Evolutionary conservation across 2,329 filamentous ascomycete genomes (phyloP).

Genomic region (Ambrosiella beaveri): DNA sequence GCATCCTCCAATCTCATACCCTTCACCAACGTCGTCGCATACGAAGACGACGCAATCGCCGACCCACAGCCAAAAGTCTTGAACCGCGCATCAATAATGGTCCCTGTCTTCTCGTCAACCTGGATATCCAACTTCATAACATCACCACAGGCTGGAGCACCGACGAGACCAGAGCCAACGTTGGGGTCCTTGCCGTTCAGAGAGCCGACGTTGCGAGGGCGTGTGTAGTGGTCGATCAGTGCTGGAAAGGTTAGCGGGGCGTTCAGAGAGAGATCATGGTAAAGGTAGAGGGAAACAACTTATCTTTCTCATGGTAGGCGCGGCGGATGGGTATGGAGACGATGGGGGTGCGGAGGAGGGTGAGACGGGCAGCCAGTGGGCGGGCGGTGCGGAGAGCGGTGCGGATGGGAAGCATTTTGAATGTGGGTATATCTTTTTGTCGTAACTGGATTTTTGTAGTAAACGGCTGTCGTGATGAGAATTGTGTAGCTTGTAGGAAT

Average conservation of each 20-base stretch:
- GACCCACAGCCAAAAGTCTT: slow-evolving; percentile 94
- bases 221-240: slow-evolving; percentile 33
- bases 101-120: slow-evolving; percentile 74
- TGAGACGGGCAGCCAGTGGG: background rate
- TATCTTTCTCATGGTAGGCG: slow-evolving; percentile 49
- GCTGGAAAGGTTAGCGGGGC: slow-evolving; percentile 10
- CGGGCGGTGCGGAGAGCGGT: slow-evolving; percentile 10
- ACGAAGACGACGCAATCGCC: slow-evolving; percentile 86
- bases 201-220: slow-evolving; percentile 37
- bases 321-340: slow-evolving; percentile 4
- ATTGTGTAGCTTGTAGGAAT: too few species aligned
- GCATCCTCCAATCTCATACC: slow-evolving; percentile 94
- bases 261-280: background rate
- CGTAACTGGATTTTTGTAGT: background rate
- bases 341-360: background rate
- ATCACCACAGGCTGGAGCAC: slow-evolving; percentile 74
- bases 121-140: slow-evolving; percentile 73
- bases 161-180: slow-evolving; percentile 82
- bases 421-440: background rate
- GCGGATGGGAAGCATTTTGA: slow-evolving; percentile 11
- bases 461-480: too few species aligned
- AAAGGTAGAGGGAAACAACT: slow-evolving; percentile 18
- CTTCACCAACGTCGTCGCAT: slow-evolving; percentile 87
- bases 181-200: slow-evolving; percentile 58
- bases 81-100: slow-evolving; percentile 89